Evolutionary conservation across 2,329 filamentous ascomycete species (phyloP), one percentile per base, ranked within the genome.

Genomic region (Microdochium paspali): DNA sequence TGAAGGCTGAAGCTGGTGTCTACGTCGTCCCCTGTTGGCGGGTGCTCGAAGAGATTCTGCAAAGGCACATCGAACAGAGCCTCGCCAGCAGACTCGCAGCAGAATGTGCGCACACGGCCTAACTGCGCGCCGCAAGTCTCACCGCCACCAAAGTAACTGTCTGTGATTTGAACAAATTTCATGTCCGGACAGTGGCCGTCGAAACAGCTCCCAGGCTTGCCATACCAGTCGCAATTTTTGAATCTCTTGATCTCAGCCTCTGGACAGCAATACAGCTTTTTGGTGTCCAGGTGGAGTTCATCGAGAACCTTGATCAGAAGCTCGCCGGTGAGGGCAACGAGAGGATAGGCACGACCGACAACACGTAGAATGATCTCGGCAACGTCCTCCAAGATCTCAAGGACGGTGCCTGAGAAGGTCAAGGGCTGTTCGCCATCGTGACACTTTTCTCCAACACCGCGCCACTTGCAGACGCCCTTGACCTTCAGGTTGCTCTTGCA

Each of bases 161-260:
- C 54, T 7, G 61, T 56, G 18, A 65, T 52, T 49, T 63, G 53
- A 24, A 58, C 57, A 7, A 54, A 48, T 18, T 54, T 48, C 24
- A 52, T 55, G 31, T 53, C 53, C 0, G 53, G 52, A 35, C 62
- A 67, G 49, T 65, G 56, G 51, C 57, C 57, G 30, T 66, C 61
- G 48, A 59, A 63, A 49, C 61, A 67, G 44, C 46, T 59, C 7
- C 59, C 61, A 1, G 58, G 54, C 44, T 66, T 51, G n/a, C 64
- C 64, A 24, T 63, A 53, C 64, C 62, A 68, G 18, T 48, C 46
- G 51, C 61, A 67, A 52, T 65, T 62, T 44, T 56, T 57, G 57
- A 54, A 65, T 10, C 55, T 47, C 9, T 56, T 48, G 13, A 51
- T 32, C 7, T 63, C 55, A 25, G 58, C 52, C 20, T 53, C 43